Evolutionary conservation across 176 grass and related monocot genomes (phyloP).

Genomic region (Paspalum notatum): DNA sequence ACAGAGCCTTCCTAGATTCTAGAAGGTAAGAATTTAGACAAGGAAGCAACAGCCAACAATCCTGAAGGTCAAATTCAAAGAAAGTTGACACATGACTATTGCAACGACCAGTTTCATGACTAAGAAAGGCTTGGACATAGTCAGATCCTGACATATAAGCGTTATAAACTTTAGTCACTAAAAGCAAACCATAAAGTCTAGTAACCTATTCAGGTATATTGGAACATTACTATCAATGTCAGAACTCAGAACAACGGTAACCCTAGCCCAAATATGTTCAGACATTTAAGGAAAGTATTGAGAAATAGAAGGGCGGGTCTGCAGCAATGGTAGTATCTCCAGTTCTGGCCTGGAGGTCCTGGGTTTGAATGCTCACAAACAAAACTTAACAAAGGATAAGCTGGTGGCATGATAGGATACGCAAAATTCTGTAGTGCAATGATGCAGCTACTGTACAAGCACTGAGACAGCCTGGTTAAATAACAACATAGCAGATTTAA

Average conservation of each 20-base stretch:
- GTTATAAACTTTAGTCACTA: not conserved
- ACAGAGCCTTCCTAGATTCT: not conserved
- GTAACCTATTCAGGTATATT: not conserved
- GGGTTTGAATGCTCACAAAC: not conserved
- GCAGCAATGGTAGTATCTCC: no score
- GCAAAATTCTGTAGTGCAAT: not conserved
- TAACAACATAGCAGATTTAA: not conserved
- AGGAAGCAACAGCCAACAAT: not conserved
- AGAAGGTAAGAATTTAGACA: not conserved
- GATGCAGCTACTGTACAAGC: not conserved
- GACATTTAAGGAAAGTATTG: not conserved
- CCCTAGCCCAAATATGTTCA: conserved; percentile 8
- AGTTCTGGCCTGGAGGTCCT: no score
- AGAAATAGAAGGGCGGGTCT: not conserved
- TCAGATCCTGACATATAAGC: not conserved
- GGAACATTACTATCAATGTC: not conserved
- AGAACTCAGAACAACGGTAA: conserved; percentile 11
- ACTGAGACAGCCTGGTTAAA: conserved; percentile 7
- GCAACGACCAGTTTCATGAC: not conserved
- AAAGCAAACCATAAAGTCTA: not conserved
- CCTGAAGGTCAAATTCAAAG: not conserved
- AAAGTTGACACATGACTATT: not conserved
- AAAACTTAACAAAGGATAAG: not conserved
- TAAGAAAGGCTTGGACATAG: not conserved
- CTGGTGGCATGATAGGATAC: not conserved